Evolutionary conservation across 345 rosid genomes (phyloP).

Genomic region (Turnera subulata): DNA sequence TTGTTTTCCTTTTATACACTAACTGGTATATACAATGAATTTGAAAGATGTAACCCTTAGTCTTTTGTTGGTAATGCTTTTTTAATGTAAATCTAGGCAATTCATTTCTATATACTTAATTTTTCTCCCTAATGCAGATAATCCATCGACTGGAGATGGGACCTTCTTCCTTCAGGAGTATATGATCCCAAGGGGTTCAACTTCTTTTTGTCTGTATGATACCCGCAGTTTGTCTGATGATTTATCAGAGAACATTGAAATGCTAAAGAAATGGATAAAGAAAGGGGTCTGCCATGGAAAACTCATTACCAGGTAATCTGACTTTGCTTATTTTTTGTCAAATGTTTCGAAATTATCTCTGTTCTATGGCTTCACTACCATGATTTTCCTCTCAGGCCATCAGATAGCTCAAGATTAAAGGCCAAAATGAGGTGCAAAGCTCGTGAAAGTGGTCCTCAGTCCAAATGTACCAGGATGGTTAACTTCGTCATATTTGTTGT

Average conservation of each 20-base stretch:
- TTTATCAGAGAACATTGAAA: slow-evolving; percentile 35
- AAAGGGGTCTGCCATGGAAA: slow-evolving; percentile 60
- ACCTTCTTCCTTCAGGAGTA: slow-evolving; percentile 69
- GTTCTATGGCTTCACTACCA: neutral
- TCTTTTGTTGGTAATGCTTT: neutral
- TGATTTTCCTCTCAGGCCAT: slow-evolving; percentile 40
- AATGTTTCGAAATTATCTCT: neutral
- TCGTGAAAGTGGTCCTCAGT: slow-evolving; percentile 21
- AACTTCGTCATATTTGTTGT: slow-evolving; percentile 70
- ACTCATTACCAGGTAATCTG: slow-evolving; percentile 47
- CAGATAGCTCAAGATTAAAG: slow-evolving; percentile 45
- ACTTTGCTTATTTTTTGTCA: neutral
- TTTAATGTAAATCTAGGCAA: neutral
- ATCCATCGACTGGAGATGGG: slow-evolving; percentile 45
- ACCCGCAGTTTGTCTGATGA: slow-evolving; percentile 50
- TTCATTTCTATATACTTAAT: no score
- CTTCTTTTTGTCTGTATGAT: slow-evolving; percentile 65
- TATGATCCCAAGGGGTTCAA: slow-evolving; percentile 59
- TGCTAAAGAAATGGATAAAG: slow-evolving; percentile 56
- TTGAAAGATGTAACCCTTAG: neutral
- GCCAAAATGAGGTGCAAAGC: slow-evolving; percentile 39
- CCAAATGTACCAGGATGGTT: slow-evolving; percentile 39
- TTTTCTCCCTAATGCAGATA: slow-evolving; percentile 36
- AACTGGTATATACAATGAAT: neutral
- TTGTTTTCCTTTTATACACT: neutral